Conservation (phyloP, 306 rosid genomes). For the Ceratonia siliqua region DNA sequence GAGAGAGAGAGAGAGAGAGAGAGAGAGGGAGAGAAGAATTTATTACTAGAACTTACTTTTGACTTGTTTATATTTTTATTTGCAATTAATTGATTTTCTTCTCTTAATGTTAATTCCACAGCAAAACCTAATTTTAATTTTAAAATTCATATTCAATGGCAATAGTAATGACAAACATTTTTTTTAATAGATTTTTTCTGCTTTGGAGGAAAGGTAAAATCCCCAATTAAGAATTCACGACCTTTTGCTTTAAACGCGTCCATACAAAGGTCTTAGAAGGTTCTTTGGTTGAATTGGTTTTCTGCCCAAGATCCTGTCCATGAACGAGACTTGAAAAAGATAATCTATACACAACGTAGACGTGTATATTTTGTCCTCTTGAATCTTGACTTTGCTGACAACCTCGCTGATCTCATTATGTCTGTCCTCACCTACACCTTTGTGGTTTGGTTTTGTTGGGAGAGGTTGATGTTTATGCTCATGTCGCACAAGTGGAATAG, state of each 20-base stretch:
- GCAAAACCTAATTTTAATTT: neutral
- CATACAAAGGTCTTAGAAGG: slow-evolving; percentile 5
- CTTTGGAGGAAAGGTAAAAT: too few relatives aligned
- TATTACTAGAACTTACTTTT: too few relatives aligned
- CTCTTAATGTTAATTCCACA: too few relatives aligned
- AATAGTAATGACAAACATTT: too few relatives aligned
- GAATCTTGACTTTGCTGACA: slow-evolving; percentile 8
- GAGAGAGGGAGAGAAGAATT: too few relatives aligned
- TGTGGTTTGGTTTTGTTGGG: neutral
- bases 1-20: too few relatives aligned
- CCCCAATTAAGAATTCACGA: too few relatives aligned
- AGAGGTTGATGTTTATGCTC: neutral
- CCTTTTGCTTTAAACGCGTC: neutral
- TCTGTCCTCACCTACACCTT: neutral
- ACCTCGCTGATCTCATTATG: slow-evolving; percentile 22
- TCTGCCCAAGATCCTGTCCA: slow-evolving; percentile 11
- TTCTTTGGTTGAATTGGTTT: neutral
- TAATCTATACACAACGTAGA: neutral
- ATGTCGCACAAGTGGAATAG: neutral
- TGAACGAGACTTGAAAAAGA: neutral
- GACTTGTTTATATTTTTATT: too few relatives aligned
- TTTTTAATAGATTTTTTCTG: too few relatives aligned
- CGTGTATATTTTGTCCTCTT: neutral
- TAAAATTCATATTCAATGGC: neutral
- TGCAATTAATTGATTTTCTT: too few relatives aligned